Base-by-base conservation (phyloP, 257 asterid genomes). In the Solanum paucissectum region DNA sequence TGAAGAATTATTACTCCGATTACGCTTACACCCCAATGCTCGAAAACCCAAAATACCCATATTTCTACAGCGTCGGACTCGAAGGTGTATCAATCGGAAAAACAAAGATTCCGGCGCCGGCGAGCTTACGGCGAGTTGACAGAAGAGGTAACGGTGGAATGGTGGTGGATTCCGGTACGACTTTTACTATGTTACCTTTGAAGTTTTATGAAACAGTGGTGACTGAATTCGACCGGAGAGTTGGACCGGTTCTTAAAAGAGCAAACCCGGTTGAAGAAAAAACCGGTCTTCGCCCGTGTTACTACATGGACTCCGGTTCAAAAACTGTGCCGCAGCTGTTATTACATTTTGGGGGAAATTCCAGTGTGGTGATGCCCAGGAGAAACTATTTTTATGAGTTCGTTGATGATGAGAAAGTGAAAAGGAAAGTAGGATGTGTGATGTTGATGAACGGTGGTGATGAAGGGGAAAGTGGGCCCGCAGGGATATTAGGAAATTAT, bases 141-240 rank as follows among this genome's bases (percentile, higher is more conserved):
- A 83, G 91, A 25, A 82, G 87, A 40, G 98, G 99, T 1, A 92
- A 92, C 36, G 99, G 99, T 0, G 99, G 98, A 32, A 94, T 97
- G 99, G 99, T 97, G 91, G 99, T 97, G 88, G 99, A 97, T 68
- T 97, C 99, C 0, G 99, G 99, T 55, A 97, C 99, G 0, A 97
- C 99, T 3, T 97, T 91, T 91, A 95, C 98, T 3, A 94, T 95
- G 98, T 86, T 97, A 73, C 99, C 99, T 23, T 75, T 36, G 12
- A 91, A 68, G 62, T 93, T 95, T 44, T 94, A 95, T 87, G 73
- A 88, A 12, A 68, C 91, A 33, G 94, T 97, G 64, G 92, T 93
- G 49, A 73, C 82, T 0, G 95, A 94, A 32, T 95, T 97, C 42
- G 89, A 79, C 8, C 68, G 40, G 13, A 89, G 92, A 14, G 93